Conservation (phyloP, 139 green algal genomes). For the Volvox africanus region DNA sequence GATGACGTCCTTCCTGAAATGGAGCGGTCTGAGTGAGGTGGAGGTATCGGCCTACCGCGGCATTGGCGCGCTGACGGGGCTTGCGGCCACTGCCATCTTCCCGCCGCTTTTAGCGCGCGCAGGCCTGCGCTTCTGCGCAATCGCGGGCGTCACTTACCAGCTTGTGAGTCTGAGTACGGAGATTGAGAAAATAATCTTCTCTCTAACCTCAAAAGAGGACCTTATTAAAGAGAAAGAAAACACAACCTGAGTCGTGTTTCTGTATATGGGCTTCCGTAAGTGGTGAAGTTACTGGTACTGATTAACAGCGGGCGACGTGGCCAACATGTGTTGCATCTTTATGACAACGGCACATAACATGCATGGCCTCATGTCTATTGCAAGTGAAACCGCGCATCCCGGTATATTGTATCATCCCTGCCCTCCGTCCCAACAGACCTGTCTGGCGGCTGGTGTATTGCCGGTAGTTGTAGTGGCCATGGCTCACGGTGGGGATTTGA, state of each 20-base stretch:
- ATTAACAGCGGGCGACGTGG: too few relatives aligned
- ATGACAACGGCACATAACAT: too few relatives aligned
- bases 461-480: neutral
- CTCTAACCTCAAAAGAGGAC: too few relatives aligned
- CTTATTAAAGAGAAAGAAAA: too few relatives aligned
- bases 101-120: slow-evolving; percentile 41
- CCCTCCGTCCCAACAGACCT: neutral
- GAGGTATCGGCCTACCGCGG: slow-evolving; percentile 62
- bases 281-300: too few relatives aligned
- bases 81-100: slow-evolving; percentile 79
- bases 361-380: too few relatives aligned
- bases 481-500: neutral
- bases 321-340: too few relatives aligned
- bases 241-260: too few relatives aligned
- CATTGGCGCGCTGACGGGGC: slow-evolving; percentile 75
- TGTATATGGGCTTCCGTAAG: too few relatives aligned
- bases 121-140: slow-evolving; percentile 55
- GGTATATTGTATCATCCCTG: too few relatives aligned
- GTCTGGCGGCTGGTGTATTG: slow-evolving; percentile 17
- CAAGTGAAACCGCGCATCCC: too few relatives aligned
- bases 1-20: slow-evolving; percentile 79
- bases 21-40: slow-evolving; percentile 69
- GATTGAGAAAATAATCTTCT: too few relatives aligned
- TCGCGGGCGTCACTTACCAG: slow-evolving; percentile 69
- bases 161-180: slow-evolving; percentile 17